Evolutionary conservation across 1,284 basidiomycete species (phyloP).

Genomic region (Pseudozyma thailandica): DNA sequence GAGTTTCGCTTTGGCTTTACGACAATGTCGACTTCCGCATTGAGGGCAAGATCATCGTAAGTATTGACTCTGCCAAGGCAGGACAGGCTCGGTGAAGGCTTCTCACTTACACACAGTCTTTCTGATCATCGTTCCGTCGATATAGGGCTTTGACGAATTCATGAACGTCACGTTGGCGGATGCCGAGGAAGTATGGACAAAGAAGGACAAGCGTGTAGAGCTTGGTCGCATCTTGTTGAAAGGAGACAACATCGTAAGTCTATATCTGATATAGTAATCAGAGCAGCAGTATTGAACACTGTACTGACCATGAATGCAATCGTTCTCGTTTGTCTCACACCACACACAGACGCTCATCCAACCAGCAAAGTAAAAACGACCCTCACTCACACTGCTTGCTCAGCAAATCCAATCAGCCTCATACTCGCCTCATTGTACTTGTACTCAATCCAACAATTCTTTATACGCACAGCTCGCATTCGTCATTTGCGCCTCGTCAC

Average conservation of each 20-base stretch:
- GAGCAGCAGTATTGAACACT: not conserved
- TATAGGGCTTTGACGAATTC: conserved; percentile 95
- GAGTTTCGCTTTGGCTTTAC: conserved; percentile 94
- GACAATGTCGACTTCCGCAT: conserved; percentile 97
- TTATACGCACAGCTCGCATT: not conserved
- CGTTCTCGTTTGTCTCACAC: not conserved
- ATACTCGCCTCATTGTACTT: conserved; percentile 18
- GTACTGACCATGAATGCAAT: not conserved
- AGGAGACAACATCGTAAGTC: conserved; percentile 63
- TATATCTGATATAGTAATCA: not conserved
- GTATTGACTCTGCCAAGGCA: not conserved
- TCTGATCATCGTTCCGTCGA: not conserved
- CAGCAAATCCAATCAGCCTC: not conserved
- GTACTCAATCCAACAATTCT: conserved; percentile 12
- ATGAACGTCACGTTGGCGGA: conserved; percentile 99
- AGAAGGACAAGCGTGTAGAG: conserved; percentile 56
- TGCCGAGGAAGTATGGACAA: conserved; percentile 83
- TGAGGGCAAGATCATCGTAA: conserved; percentile 86
- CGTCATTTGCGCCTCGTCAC: not conserved
- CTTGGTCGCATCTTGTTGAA: conserved; percentile 63
- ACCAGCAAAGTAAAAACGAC: conserved; percentile 54
- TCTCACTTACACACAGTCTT: not conserved
- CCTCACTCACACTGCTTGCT: too few species aligned
- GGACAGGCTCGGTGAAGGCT: not conserved
- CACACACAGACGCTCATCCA: conserved; percentile 60